A percentile compares a stretch with the other conserved stretches of the same genome.
Evolutionary conservation across 352 stramenopile species (phyloP).

Genomic region (Globisporangium megalacanthum): DNA sequence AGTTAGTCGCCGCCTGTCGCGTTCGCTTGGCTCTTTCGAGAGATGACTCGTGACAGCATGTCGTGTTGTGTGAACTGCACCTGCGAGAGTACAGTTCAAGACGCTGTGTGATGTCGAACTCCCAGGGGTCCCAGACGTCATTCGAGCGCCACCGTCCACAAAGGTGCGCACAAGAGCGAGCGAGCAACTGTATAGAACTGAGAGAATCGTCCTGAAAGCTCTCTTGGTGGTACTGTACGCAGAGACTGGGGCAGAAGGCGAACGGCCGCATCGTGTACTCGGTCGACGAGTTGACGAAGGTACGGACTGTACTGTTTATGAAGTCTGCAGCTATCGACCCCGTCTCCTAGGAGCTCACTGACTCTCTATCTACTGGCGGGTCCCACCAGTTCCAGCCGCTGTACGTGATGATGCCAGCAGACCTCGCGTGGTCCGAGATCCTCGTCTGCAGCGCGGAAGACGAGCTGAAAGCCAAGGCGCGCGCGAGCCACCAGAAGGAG

Average conservation of each 20-base stretch:
- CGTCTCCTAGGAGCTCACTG: not conserved
- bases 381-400: slow-evolving; percentile 58
- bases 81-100: slow-evolving; percentile 34
- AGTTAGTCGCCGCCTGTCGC: too few species aligned
- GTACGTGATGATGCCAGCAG: slow-evolving; percentile 56
- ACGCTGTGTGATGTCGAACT: slow-evolving; percentile 39
- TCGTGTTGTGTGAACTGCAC: too few species aligned
- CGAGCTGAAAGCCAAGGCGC: slow-evolving; percentile 39
- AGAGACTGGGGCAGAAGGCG: slow-evolving; percentile 37
- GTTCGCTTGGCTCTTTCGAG: not conserved
- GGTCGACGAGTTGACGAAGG: slow-evolving; percentile 55
- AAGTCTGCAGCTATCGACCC: not conserved
- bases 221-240: slow-evolving; percentile 1
- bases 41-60: not conserved
- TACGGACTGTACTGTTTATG: slow-evolving; percentile 3
- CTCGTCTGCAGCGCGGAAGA: slow-evolving; percentile 42
- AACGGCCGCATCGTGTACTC: slow-evolving; percentile 58
- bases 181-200: not conserved
- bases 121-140: slow-evolving; percentile 36
- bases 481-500: slow-evolving; percentile 40
- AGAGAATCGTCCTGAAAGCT: not conserved
- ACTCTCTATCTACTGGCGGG: not conserved
- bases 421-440: slow-evolving; percentile 60
- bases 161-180: slow-evolving; percentile 21
- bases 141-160: slow-evolving; percentile 27